Base-by-base conservation (phyloP, 768 basidiomycete species). In the Brasilioporus rufonigricans region DNA sequence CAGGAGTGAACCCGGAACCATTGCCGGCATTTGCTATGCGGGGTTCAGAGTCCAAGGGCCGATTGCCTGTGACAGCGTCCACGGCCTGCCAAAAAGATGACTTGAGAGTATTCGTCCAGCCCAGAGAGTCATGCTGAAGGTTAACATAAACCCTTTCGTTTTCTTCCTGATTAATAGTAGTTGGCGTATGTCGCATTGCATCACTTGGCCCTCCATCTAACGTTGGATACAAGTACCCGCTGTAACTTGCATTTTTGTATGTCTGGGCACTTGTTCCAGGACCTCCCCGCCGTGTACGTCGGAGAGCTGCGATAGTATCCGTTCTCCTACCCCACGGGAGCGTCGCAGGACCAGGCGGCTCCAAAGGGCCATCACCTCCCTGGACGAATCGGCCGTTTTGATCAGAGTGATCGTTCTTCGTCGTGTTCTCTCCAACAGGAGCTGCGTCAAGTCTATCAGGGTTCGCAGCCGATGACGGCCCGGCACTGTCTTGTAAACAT, bases 51-150 rank as follows among this genome's bases (percentile, higher is more conserved):
- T 53, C 66, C 19, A 55, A 33, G n/a, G 72, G 59, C 26, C 79
- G 59, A 57, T 66, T 76, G n/a, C 76, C 71, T 38, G 79, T 75
- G 47, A 83, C 77, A 2, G 76, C 71, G 59, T 77, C 79, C 60
- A 83, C 75, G 6, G 79, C 80, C 50, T 74, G 74, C 48, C 77
- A 74, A 12, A 83, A 63, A 33, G 77, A 77, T 18, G 75, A 74
- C 53, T 66, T 74, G 59, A 81, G 47, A 23, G 74, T 71, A 18
- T 69, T 60, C 11, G 74, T 73, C 80, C 80, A 81, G 23, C 74
- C 66, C 8, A 73, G 44, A 16, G 50, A 23, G 26, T 64, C 74
- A 4, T 41, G 24, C 10, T 35, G 39, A 16, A 43, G 41, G 14
- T 53, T 23, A 7, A 13, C 27, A 6, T 5, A 38, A 47, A 16